phyloP scores from a whole-genome alignment of 306 rosid genomes.

The Vigna radiata region DNA sequence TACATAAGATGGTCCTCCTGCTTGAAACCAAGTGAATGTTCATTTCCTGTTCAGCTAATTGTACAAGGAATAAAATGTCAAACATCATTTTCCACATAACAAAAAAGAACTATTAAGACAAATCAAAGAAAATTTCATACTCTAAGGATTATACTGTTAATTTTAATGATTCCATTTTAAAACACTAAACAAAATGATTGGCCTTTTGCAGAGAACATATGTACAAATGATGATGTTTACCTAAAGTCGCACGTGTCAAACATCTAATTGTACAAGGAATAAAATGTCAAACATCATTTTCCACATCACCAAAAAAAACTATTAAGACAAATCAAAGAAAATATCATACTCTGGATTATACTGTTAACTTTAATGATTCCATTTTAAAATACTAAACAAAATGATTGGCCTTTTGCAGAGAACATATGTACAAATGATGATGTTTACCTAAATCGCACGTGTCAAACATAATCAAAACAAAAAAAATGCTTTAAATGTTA shows the following conservation, averaged over 20 bases:
- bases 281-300: neutral
- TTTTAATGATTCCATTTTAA: too few relatives aligned
- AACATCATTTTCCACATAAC: neutral
- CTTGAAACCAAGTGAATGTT: slow-evolving; percentile 49
- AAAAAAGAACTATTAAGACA: neutral
- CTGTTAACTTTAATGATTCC: too few relatives aligned
- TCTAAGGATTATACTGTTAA: neutral
- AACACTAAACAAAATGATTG: too few relatives aligned
- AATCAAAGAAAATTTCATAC: neutral
- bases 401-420: too few relatives aligned
- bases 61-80: neutral
- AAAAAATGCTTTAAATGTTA: too few relatives aligned
- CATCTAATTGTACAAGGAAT: neutral
- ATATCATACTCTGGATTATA: neutral
- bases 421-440: too few relatives aligned
- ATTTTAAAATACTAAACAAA: too few relatives aligned
- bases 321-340: neutral
- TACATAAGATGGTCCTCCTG: slow-evolving; percentile 81
- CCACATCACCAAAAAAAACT: neutral
- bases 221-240: too few relatives aligned
- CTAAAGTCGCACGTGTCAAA: too few relatives aligned
- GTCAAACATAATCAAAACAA: too few relatives aligned
- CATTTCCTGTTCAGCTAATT: slow-evolving; percentile 16
- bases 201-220: too few relatives aligned
- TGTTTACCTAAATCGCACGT: too few relatives aligned